A percentile compares a stretch with the other conserved stretches of the same genome.
Evolutionary conservation across 2,329 filamentous ascomycete genomes (phyloP).

Genomic region (Ceratocystis eucalypticola): DNA sequence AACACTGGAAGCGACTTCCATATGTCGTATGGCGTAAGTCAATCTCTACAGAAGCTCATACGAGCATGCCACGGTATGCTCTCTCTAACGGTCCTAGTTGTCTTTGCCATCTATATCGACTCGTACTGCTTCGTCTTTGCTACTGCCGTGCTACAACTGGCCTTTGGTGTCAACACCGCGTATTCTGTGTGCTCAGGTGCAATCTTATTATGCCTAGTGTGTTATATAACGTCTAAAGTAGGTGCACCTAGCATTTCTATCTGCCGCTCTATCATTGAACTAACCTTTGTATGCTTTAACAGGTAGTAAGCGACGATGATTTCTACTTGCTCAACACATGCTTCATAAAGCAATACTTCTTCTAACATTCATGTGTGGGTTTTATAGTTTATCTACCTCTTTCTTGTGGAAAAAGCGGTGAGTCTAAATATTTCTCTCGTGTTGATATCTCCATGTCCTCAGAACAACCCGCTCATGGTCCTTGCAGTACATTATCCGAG

Average conservation of each 20-base stretch:
- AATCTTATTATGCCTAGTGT: constrained; percentile 46
- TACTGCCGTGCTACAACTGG: constrained; percentile 43
- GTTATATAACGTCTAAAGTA: constrained; percentile 51
- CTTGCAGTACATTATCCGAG: constrained; percentile 42
- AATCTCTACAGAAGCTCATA: too few relatives aligned
- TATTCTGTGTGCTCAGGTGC: constrained; percentile 40
- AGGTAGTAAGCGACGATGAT: constrained; percentile 13
- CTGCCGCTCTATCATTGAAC: background rate
- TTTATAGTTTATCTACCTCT: constrained; percentile 44
- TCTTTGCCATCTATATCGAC: constrained; percentile 46
- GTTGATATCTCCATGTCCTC: background rate
- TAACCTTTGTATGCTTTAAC: constrained; percentile 2
- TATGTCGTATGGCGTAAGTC: constrained; percentile 33
- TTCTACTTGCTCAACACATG: background rate
- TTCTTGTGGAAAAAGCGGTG: constrained; percentile 51
- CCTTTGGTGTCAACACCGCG: constrained; percentile 42
- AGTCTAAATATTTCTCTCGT: constrained; percentile 21
- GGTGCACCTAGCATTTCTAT: constrained; percentile 12
- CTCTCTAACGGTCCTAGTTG: constrained; percentile 30
- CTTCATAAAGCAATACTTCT: background rate
- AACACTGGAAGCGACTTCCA: constrained; percentile 25
- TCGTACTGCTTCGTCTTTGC: constrained; percentile 47
- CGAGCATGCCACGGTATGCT: constrained; percentile 8
- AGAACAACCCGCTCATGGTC: background rate
- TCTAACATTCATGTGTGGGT: background rate